phyloP scores from a whole-genome alignment of 1,284 basidiomycete species.

The Cryptococcus maquisensis region DNA sequence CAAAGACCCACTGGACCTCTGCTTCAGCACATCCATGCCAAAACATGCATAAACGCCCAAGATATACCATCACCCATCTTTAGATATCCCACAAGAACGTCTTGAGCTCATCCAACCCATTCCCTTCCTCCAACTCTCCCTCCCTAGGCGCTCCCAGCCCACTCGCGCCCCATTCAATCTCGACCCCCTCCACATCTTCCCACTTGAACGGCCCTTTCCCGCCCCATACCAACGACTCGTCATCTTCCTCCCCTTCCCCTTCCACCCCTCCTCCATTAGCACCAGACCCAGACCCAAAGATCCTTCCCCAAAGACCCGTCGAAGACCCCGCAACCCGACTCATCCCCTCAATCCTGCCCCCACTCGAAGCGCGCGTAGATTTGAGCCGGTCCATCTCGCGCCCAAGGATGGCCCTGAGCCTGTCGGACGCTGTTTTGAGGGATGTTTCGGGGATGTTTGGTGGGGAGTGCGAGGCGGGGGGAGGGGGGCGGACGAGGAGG shows the following conservation, averaged over 20 bases:
- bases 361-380: conserved; percentile 29
- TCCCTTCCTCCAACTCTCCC: conserved; percentile 23
- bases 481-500: conserved; percentile 29
- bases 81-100: conserved; percentile 29
- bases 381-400: conserved; percentile 48
- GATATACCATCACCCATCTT: no score
- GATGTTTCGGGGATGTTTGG: conserved; percentile 25
- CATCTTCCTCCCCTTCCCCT: conserved; percentile 27
- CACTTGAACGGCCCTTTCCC: conserved; percentile 39
- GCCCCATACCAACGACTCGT: conserved; percentile 43
- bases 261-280: conserved; percentile 10
- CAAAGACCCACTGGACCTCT: no score
- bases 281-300: conserved; percentile 19
- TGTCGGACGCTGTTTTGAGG: conserved; percentile 28
- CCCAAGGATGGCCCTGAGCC: conserved; percentile 38
- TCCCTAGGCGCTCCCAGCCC: conserved; percentile 24
- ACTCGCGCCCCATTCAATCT: conserved; percentile 34
- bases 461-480: conserved; percentile 16
- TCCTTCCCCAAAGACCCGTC: conserved; percentile 22
- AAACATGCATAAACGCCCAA: no score
- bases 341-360: conserved; percentile 46
- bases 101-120: conserved; percentile 38
- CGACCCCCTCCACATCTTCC: conserved; percentile 47
- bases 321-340: conserved; percentile 24
- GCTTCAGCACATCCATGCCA: no score